phyloP scores from a whole-genome alignment of 768 basidiomycete species.

The Auricularia cornea region DNA sequence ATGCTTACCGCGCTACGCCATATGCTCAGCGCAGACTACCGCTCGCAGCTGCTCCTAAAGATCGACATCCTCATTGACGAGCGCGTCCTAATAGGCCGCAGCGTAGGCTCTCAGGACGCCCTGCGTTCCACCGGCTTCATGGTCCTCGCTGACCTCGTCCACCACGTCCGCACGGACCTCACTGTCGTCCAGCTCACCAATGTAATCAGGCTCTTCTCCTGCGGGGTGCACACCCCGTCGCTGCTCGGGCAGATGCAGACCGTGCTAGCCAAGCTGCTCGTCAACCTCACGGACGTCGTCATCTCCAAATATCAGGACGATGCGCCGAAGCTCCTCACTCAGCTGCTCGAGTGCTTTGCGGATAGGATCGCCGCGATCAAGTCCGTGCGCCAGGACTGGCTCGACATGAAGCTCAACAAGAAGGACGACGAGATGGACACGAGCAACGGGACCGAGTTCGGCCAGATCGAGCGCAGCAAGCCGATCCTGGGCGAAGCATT shows the following conservation, averaged over 20 bases:
- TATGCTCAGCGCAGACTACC: conserved; percentile 68
- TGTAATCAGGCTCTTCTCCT: conserved; percentile 77
- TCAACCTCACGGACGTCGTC: conserved; percentile 79
- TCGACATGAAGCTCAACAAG: conserved; percentile 42
- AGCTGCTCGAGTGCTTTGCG: conserved; percentile 75
- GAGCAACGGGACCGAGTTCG: conserved; percentile 39
- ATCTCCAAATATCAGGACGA: conserved; percentile 62
- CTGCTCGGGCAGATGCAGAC: conserved; percentile 76
- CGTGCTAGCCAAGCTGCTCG: conserved; percentile 87
- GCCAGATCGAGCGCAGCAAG: conserved; percentile 75
- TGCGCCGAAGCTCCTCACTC: conserved; percentile 61
- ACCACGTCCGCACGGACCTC: conserved; percentile 81
- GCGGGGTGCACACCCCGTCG: conserved; percentile 82
- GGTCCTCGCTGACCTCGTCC: conserved; percentile 86
- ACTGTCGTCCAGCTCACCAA: conserved; percentile 64
- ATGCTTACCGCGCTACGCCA: conserved; percentile 91
- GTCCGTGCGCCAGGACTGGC: conserved; percentile 49
- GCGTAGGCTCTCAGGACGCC: conserved; percentile 77
- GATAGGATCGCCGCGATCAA: conserved; percentile 80
- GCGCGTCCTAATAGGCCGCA: conserved; percentile 75
- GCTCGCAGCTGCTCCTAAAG: conserved; percentile 69
- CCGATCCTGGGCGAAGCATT: conserved; percentile 38
- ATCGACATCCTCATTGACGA: conserved; percentile 90
- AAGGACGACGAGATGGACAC: conserved; percentile 28
- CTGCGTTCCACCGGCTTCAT: conserved; percentile 66